Evolutionary conservation across 2,329 filamentous ascomycete species (phyloP), one percentile per base, ranked within the genome.

Genomic region (Arachnomyces sp.): DNA sequence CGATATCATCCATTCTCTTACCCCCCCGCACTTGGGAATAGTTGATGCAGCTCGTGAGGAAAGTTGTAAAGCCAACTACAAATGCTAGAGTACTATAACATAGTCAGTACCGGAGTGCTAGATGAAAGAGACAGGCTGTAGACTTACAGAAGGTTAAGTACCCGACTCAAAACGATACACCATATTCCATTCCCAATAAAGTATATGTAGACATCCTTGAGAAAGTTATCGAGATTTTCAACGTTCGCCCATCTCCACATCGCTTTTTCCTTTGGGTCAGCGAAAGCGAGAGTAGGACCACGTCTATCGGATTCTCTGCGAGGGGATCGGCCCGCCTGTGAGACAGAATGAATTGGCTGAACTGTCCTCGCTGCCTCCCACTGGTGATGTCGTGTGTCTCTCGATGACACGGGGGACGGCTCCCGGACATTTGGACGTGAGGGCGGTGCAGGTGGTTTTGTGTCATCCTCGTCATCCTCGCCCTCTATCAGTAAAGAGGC

Each of bases 171-270:
- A 8, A 92, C 56, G 39, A 95, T 94, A 42, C 86, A 93, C 75
- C 81, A 88, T 29, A 94, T 78, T 0, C 89, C 89, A 47, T 86
- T 83, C 2, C 83, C 84, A 38, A 83, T 71, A 55, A 85, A 95
- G 62, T 95, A 95, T 48, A 84, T 74, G 59, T 95, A 95, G 3
- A 94, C 86, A 46, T 84, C 84, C 40, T 78, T 76, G 56, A 95
- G 79, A 59, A 95, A 95, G 52, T 80, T 82, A 62, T 95, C 89
- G 39, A 95, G 70, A 55, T 94, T 92, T 29, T 85, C 79, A 42
- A 92, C 86, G 55, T 95, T 95, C 40, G 86, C 86, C 85, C 89
- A 95, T 63, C 86, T 77, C 82, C 87, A 95, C 69, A 94, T 78
- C 3, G 89, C 88, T 60, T 82, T 84, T 56, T 90, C 84, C 60